Evolutionary conservation across 139 green algal genomes (phyloP), one percentile per base, ranked within the genome.

Genomic region (Tetraselmis chui): DNA sequence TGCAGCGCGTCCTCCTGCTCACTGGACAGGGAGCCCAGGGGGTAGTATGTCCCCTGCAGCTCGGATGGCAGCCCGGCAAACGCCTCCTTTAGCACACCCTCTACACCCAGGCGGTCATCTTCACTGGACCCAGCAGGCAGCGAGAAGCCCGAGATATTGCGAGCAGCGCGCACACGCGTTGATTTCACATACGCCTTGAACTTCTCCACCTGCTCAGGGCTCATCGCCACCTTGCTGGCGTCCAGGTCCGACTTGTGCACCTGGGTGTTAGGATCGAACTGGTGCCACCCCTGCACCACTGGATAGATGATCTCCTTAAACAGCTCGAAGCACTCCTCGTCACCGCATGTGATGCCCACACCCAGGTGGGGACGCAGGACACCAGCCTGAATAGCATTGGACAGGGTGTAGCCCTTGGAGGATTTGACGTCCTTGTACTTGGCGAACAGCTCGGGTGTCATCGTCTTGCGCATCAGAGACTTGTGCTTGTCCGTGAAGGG

Each of bases 291-390:
- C 78, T 81, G 78, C 25, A 81, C 78, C 32, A 81, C 78, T 2
- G 78, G 78, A 31, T 81, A 81, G 30, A 81, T 81, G 30, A 81
- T 81, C 23, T 81, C 78, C 78, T 81, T 81, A 31, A 81, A 81
- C 26, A 81, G 30, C 29, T 75, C 26, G 28, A 81, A 81, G 78
- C 78, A 81, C 78, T 81, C 78, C 78, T 81, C 78, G 25, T 81
- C 78, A n/a, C 78, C 78, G 30, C 78, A 81, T 2, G 78, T 81
- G 78, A 81, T 81, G 31, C 78, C 78, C 28, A 81, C 78, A 5
- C 78, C 30, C 29, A 81, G 78, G 78, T 81, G 78, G 31, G 78
- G 78, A 24, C 78, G 78, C 32, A 81, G 23, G 1, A 81, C 78
- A 29, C 78, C 78, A 28, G 78, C 78, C 32, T 81, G 78, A n/a